Base-by-base conservation (phyloP, 352 stramenopile species). In the Phytophthora macrochlamydospora region DNA sequence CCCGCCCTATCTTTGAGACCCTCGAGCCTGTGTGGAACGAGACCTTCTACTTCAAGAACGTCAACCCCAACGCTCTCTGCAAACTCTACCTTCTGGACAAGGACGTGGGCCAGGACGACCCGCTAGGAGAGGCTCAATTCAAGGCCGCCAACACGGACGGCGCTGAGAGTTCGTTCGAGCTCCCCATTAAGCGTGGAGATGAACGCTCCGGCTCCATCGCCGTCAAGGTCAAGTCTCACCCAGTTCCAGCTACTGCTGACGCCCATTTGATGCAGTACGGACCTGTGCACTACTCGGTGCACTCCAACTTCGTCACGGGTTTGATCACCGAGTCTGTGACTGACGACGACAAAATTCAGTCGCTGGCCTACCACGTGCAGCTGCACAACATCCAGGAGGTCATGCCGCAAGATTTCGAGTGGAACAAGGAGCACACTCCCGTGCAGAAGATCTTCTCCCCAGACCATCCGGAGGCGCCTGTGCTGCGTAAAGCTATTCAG, bases 81-180 rank as follows among this genome's bases (percentile, higher is more conserved):
- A 73, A 73, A 38, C 62, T 80, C 8, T 77, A 70, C 43, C 50
- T 80, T 13, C 35, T 80, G 13, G 72, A 80, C 54, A 68, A 80
- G 59, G 72, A 80, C 49, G 53, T 77, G 45, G 45, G 63, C 33
- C 61, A 30, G 6, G 72, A 80, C 56, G 72, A 80, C 54, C 56
- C 65, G 7, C 56, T 80, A n/a, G 73, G 73, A n/a, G 48, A 75
- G 46, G 75, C 73, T 24, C 69, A 78, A 18, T 78, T 77, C 32
- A 71, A 45, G 11, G 62, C 69, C 2, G 48, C 53, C 45, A 75
- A 75, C 48, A 80, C 73, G 12, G 65, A 75, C 45, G 62, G 62
- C 4, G 7, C 38, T 1, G 65, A 76, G 30, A 66, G 56, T 11
- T 66, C 61, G 9, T 81, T 78, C 52, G 73, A 78, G 5, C 51